Percentiles rank a stretch among this genome's conserved stretches.
Conservation (phyloP, 805 yeast genomes). For the Suhomyces xylopsoci region DNA sequence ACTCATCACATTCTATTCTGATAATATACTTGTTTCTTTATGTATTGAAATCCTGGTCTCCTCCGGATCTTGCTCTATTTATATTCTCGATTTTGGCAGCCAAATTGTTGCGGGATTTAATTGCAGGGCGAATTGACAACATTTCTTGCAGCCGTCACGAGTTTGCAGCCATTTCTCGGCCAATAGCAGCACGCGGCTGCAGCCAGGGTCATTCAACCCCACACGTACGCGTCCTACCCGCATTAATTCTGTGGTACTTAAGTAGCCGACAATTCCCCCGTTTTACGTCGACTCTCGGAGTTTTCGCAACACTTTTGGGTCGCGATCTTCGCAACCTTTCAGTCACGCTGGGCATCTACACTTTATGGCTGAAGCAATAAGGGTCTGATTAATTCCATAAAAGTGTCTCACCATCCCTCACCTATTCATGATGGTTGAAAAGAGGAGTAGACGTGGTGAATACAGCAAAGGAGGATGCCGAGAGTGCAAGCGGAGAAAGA, state of each 20-base stretch:
- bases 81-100: not conserved
- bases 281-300: not conserved
- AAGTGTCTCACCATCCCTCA: not conserved
- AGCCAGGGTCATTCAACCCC: not conserved
- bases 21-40: too few species aligned
- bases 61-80: not conserved
- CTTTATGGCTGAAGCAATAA: not conserved
- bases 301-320: not conserved
- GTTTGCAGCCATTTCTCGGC: not conserved
- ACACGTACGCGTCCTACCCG: not conserved
- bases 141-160: not conserved
- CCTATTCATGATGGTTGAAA: not conserved
- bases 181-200: not conserved
- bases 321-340: not conserved
- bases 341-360: not conserved
- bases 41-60: too few species aligned
- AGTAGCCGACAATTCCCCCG: not conserved
- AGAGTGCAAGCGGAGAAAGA: conserved; percentile 41
- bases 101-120: not conserved
- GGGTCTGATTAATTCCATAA: not conserved
- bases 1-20: too few species aligned
- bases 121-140: not conserved
- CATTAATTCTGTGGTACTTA: not conserved
- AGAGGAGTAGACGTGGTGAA: conserved; percentile 7
- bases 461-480: conserved; percentile 38